Evolutionary conservation across 768 basidiomycete genomes (phyloP).

Genomic region (Tulasnella sp.): DNA sequence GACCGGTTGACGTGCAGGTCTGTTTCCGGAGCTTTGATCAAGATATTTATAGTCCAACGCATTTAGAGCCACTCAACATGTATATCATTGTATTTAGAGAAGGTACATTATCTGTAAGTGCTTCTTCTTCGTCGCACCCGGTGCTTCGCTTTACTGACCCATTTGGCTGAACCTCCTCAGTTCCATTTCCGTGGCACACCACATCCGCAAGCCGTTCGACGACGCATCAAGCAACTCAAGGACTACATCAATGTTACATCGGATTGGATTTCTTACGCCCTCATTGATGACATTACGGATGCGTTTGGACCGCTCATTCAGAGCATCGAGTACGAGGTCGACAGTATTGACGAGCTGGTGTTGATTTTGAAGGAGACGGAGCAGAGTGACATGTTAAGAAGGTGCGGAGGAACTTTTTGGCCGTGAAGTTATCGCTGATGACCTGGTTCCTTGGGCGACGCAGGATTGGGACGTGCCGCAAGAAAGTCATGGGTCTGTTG

Average conservation of each 20-base stretch:
- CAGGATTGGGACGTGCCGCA: constrained; percentile 94
- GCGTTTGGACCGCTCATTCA: constrained; percentile 98
- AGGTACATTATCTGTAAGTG: constrained; percentile 84
- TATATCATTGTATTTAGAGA: constrained; percentile 99
- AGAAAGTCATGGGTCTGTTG: constrained; percentile 98
- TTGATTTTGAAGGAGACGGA: constrained; percentile 93
- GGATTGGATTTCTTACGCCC: constrained; percentile 99
- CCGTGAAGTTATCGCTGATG: neutral
- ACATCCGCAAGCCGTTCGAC: constrained; percentile 95
- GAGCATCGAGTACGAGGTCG: constrained; percentile 98
- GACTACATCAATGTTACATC: constrained; percentile 99
- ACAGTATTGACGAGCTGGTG: constrained; percentile 97
- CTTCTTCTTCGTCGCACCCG: neutral
- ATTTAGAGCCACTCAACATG: constrained; percentile 98
- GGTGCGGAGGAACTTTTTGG: constrained; percentile 39
- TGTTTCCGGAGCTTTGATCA: constrained; percentile 99
- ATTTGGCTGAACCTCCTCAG: constrained; percentile 41
- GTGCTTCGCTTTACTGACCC: neutral
- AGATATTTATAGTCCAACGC: constrained; percentile 93
- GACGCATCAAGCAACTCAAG: constrained; percentile 97
- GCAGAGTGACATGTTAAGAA: constrained; percentile 95
- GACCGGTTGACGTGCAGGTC: constrained; percentile 39
- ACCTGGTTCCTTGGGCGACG: too few species aligned
- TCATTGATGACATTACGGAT: constrained; percentile 99
- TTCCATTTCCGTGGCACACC: constrained; percentile 98